Conservation (phyloP, 208 protist genomes). For the Angomonas ambiguus region DNA sequence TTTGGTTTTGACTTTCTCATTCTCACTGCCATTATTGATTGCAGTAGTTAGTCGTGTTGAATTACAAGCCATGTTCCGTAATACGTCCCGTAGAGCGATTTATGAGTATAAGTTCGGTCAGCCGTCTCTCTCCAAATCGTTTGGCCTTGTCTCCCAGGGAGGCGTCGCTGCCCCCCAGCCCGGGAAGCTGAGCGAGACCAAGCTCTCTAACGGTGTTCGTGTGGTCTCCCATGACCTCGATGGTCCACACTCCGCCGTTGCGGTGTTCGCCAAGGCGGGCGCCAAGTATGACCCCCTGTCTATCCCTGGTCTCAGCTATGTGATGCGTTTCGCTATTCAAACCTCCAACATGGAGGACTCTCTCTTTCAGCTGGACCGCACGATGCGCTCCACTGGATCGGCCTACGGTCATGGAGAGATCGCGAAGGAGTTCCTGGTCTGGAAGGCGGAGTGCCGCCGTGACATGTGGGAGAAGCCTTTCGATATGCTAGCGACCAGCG, state of each 20-base stretch:
- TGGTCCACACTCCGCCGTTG: constrained; percentile 53
- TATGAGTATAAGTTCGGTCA: constrained; percentile 81
- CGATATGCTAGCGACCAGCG: constrained; percentile 65
- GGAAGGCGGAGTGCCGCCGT: constrained; percentile 70
- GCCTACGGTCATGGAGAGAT: constrained; percentile 79
- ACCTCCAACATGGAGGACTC: constrained; percentile 85
- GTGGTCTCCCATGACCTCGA: constrained; percentile 76
- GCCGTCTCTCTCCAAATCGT: constrained; percentile 58
- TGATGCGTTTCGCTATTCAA: constrained; percentile 82
- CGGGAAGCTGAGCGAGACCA: constrained; percentile 44
- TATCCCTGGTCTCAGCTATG: constrained; percentile 75
- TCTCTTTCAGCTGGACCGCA: constrained; percentile 81
- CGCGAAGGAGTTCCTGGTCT: constrained; percentile 64
- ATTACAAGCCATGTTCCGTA: constrained; percentile 41
- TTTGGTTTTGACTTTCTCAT: constrained; percentile 9
- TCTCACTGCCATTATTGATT: constrained; percentile 6
- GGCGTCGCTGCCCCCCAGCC: constrained; percentile 20
- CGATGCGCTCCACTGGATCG: constrained; percentile 67
- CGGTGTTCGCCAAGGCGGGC: constrained; percentile 73
- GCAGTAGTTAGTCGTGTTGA: constrained; percentile 8
- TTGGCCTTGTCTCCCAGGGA: constrained; percentile 37
- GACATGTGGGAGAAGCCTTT: constrained; percentile 80
- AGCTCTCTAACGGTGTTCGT: constrained; percentile 62
- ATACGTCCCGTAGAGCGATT: constrained; percentile 39
- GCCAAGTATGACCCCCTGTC: constrained; percentile 77